Evolutionary conservation across 2,329 filamentous ascomycete genomes (phyloP).

Genomic region (Dothidotthia symphoricarpi): DNA sequence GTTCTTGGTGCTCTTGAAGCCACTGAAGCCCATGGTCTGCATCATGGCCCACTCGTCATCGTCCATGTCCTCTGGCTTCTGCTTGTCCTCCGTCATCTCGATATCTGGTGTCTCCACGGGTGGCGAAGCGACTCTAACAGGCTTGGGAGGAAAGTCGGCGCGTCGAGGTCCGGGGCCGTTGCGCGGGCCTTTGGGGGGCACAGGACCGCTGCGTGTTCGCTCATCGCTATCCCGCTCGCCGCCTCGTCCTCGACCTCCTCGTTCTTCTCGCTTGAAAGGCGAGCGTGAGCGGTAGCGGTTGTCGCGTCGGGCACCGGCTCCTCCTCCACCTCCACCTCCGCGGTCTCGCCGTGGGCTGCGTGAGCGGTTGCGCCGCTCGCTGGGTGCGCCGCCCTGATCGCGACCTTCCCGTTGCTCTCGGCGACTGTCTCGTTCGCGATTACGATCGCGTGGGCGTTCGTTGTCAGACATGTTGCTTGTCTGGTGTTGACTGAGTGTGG

Average conservation of each 20-base stretch:
- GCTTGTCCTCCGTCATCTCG: slow-evolving; percentile 29
- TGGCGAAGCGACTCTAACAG: neutral
- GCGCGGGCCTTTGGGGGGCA: slow-evolving; percentile 30
- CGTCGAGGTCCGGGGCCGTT: slow-evolving; percentile 11
- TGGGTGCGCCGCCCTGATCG: slow-evolving; percentile 24
- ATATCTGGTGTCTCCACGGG: slow-evolving; percentile 23
- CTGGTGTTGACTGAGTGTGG: slow-evolving; percentile 2
- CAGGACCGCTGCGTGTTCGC: slow-evolving; percentile 9
- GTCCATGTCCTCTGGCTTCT: slow-evolving; percentile 45
- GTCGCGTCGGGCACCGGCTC: slow-evolving; percentile 13
- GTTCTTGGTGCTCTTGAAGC: slow-evolving; percentile 82
- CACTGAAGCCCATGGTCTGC: slow-evolving; percentile 85
- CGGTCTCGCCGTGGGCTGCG: slow-evolving; percentile 36
- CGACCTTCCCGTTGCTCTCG: slow-evolving; percentile 21
- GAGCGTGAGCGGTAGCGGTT: slow-evolving; percentile 32
- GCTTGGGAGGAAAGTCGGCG: slow-evolving; percentile 3
- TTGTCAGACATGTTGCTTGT: slow-evolving; percentile 21
- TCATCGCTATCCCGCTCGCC: slow-evolving; percentile 10
- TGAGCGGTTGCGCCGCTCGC: slow-evolving; percentile 33
- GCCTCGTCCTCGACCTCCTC: slow-evolving; percentile 17
- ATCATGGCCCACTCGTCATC: slow-evolving; percentile 74
- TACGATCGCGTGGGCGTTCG: slow-evolving; percentile 24
- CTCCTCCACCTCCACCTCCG: slow-evolving; percentile 3
- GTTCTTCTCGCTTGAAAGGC: slow-evolving; percentile 22
- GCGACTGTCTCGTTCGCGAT: slow-evolving; percentile 22